Evolutionary conservation across 1,284 basidiomycete genomes (phyloP), one percentile per base, ranked within the genome.

Genomic region (Agroathelia rolfsii): DNA sequence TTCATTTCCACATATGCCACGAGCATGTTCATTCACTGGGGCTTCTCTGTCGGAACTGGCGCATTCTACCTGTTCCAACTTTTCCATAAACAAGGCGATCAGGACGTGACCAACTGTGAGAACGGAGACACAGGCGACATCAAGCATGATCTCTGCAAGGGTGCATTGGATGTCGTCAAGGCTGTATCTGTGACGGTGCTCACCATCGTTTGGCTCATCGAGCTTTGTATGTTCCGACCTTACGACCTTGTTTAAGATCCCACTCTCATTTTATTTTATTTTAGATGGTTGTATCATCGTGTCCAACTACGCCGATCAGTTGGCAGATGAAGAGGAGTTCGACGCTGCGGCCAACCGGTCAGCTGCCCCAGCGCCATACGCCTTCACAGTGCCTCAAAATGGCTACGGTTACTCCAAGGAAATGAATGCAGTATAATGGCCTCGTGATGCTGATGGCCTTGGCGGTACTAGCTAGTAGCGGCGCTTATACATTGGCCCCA

Each of bases 1-100:
- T 61, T 71, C 43, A 61, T 76, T 27, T 56, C 63, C 32, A 44
- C 55, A 21, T 78, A 71, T 46, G 61, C 63, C 7, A 45, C 55
- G 26, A 48, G 68, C 26, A 48, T 70, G 20, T 56, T 60, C 34
- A 42, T 70, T 42, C 62, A 63, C 41, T 55, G 75, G 32, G 51
- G 65, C 28, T 44, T 71, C 44, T 62, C 56, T 42, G 50, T 72
- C 36, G 61, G 46, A 11, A 59, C 62, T 2, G 62, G 66, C 8
- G 58, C 61, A 24, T 70, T 63, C 49, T 55, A 62, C 36, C 53
- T 71, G 23, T 60, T 60, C 48, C 49, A 61, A 24, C 50, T 68
- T 28, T 69, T 66, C 56, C 59, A 52, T 30, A 44, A 57, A 28
- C 53, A 58, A 34, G 44, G 55, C 5, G 37, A 50, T 24, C 44